Percentiles rank a stretch among this genome's conserved stretches.
These are phyloP conservation scores for Alternaria sp. DNA, from an alignment of 2,329 filamentous ascomycete genomes.

Conservation along the genomic window DNA sequence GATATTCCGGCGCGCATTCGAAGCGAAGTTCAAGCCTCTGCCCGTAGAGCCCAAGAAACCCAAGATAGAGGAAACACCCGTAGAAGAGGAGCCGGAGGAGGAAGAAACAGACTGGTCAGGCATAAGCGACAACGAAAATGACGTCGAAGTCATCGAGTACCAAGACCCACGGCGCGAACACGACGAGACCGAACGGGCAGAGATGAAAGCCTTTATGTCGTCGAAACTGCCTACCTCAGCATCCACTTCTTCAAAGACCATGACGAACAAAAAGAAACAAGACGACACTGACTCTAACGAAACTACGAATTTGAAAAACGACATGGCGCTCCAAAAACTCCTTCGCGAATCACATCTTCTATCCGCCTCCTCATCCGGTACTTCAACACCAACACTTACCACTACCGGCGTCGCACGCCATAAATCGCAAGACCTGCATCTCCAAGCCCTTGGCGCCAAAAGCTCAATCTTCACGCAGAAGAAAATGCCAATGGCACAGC, in stretches of 20 bases:
- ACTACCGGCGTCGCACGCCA: slow-evolving; percentile 74
- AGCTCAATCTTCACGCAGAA: slow-evolving; percentile 76
- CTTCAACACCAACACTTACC: slow-evolving; percentile 53
- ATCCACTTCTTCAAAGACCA: slow-evolving; percentile 24
- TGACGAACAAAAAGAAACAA: slow-evolving; percentile 29
- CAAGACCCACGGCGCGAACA: slow-evolving; percentile 25
- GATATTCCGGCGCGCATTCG: slow-evolving; percentile 84
- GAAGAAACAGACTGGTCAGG: slow-evolving; percentile 69
- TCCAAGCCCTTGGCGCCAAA: slow-evolving; percentile 83
- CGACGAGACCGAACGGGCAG: slow-evolving; percentile 59
- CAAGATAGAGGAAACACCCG: slow-evolving; percentile 37
- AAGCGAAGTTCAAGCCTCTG: slow-evolving; percentile 83
- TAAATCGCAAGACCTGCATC: slow-evolving; percentile 82
- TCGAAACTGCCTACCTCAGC: slow-evolving; percentile 60
- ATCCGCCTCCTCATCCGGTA: slow-evolving; percentile 60
- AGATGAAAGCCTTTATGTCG: slow-evolving; percentile 80
- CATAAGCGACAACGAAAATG: slow-evolving; percentile 57
- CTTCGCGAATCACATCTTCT: slow-evolving; percentile 92
- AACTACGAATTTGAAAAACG: slow-evolving; percentile 79
- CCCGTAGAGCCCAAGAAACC: slow-evolving; percentile 50
- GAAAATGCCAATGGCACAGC: slow-evolving; percentile 87
- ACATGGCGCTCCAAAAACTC: slow-evolving; percentile 88
- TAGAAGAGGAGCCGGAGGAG: slow-evolving; percentile 41
- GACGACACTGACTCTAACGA: slow-evolving; percentile 63
- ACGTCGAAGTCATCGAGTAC: slow-evolving; percentile 57